Evolutionary conservation across 805 yeast genomes (phyloP).

Genomic region (Suhomyces tanzawaensis): DNA sequence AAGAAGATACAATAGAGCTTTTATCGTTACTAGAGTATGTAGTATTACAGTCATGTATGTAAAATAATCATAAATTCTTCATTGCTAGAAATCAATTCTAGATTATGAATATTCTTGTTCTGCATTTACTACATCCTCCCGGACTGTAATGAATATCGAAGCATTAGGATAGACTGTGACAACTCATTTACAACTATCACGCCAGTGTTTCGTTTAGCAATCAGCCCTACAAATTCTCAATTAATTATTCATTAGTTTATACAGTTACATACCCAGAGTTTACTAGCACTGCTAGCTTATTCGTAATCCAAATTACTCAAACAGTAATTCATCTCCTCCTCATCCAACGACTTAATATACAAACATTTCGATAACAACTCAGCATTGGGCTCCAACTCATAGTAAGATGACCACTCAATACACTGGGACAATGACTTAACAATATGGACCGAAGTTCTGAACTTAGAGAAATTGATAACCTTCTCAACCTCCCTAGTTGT

Average conservation of each 20-base stretch:
- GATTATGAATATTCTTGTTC: no score
- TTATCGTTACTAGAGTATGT: no score
- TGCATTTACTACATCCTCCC: no score
- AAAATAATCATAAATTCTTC: no score
- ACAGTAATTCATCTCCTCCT: conserved; percentile 61
- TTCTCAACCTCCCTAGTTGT: conserved; percentile 24
- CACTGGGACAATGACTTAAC: conserved; percentile 74
- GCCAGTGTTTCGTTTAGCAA: no score
- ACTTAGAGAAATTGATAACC: conserved; percentile 74
- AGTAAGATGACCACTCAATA: conserved; percentile 81
- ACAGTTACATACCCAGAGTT: no score
- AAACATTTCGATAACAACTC: conserved; percentile 81
- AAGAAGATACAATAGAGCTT: no score
- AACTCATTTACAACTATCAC: no score
- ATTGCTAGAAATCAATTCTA: no score
- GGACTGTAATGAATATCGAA: no score
- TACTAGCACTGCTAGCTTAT: background rate
- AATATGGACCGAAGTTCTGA: conserved; percentile 70
- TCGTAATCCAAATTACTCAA: conserved; percentile 10
- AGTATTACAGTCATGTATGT: no score
- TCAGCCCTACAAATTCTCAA: background rate
- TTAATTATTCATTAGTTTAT: background rate
- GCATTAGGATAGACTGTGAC: no score
- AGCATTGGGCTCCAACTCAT: conserved; percentile 51
- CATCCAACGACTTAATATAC: conserved; percentile 70